These are phyloP conservation scores for Suillus subaureus DNA, from an alignment of 768 basidiomycete species.

Conservation along the genomic window DNA sequence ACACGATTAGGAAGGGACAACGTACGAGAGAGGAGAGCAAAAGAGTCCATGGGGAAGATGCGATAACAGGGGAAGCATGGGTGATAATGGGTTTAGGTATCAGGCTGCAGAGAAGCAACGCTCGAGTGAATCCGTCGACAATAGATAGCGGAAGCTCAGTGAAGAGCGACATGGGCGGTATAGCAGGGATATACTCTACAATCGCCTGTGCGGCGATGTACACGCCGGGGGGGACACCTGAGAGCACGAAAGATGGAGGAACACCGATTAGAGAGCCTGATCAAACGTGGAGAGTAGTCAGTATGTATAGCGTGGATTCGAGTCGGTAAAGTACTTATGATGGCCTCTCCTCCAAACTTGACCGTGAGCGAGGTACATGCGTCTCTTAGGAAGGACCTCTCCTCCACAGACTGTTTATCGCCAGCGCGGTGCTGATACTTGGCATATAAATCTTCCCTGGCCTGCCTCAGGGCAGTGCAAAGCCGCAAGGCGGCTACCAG, in stretches of 20 bases:
- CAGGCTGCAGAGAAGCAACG: conserved; percentile 75
- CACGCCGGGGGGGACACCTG: conserved; percentile 63
- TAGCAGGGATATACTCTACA: conserved; percentile 59
- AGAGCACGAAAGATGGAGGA: conserved; percentile 79
- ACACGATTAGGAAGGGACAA: conserved; percentile 6
- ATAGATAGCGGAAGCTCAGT: conserved; percentile 74
- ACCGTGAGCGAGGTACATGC: conserved; percentile 60
- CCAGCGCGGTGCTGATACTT: conserved; percentile 44
- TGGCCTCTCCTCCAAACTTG: conserved; percentile 77
- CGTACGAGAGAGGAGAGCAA: conserved; percentile 72
- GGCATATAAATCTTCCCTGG: conserved; percentile 51
- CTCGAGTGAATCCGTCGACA: conserved; percentile 78
- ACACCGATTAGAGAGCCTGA: conserved; percentile 66
- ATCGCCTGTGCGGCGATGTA: conserved; percentile 64
- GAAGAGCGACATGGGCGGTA: conserved; percentile 51
- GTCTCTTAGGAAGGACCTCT: conserved; percentile 59
- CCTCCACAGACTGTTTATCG: conserved; percentile 40
- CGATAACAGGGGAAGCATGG: conserved; percentile 52
- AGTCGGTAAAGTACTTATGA: conserved; percentile 50
- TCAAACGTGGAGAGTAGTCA: background rate
- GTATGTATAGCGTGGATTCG: background rate
- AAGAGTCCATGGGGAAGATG: conserved; percentile 75
- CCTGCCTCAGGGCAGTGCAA: conserved; percentile 67
- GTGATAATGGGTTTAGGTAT: conserved; percentile 68
- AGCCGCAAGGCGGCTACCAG: conserved; percentile 70